Evolutionary conservation across 768 basidiomycete species (phyloP).

Genomic region (Calocybe cyanea): DNA sequence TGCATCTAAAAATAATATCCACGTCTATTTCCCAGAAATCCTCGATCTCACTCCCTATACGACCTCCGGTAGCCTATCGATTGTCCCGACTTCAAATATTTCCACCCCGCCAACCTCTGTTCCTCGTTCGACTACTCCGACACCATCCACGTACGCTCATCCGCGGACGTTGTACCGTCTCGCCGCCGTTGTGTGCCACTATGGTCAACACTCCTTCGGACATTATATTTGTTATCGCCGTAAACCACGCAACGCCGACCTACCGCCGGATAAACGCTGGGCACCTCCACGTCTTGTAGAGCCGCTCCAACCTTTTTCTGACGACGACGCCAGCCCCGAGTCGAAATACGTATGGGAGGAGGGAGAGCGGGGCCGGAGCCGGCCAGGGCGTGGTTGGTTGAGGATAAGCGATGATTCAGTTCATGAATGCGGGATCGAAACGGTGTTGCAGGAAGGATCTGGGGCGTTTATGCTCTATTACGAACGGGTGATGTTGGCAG

Average conservation of each 20-base stretch:
- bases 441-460: conserved; percentile 67
- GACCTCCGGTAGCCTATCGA: conserved; percentile 75
- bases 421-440: conserved; percentile 68
- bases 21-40: conserved; percentile 78
- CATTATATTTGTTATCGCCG: conserved; percentile 93
- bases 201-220: conserved; percentile 88
- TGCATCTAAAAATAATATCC: conserved; percentile 80
- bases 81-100: conserved; percentile 64
- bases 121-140: conserved; percentile 51
- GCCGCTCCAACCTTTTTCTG: conserved; percentile 23
- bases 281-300: conserved; percentile 30
- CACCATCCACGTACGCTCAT: conserved; percentile 45
- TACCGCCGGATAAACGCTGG: conserved; percentile 34
- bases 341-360: conserved; percentile 55
- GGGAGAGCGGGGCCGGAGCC: conserved; percentile 29
- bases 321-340: conserved; percentile 16
- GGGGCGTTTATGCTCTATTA: conserved; percentile 95
- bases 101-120: conserved; percentile 54
- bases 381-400: conserved; percentile 73
- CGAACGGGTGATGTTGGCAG: conserved; percentile 52
- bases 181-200: conserved; percentile 85
- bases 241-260: conserved; percentile 55
- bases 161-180: conserved; percentile 83
- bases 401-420: conserved; percentile 86
- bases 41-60: conserved; percentile 89